Conservation (phyloP, 1,139 yeast species). For the Hanseniaspora sp. region DNA sequence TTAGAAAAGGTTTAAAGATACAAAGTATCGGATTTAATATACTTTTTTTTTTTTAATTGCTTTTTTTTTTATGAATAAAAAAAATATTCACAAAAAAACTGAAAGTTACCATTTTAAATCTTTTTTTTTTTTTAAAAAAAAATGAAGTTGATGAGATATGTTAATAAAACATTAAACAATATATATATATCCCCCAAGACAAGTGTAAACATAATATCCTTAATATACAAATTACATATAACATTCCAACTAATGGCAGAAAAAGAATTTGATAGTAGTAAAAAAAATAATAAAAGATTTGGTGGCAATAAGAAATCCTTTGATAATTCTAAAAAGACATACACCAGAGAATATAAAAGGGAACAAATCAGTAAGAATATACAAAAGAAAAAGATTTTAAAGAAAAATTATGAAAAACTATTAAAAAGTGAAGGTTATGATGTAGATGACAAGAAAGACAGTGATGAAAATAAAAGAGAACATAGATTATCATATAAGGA, state of each 20-base stretch:
- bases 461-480: constrained; percentile 16
- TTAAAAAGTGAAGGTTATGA: constrained; percentile 58
- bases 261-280: background rate
- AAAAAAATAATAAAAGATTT: background rate
- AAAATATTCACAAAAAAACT: too few relatives aligned
- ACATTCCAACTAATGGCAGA: background rate
- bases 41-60: too few relatives aligned
- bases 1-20: background rate
- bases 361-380: constrained; percentile 64
- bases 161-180: too few relatives aligned
- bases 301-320: constrained; percentile 19
- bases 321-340: constrained; percentile 22
- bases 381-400: constrained; percentile 69
- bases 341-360: constrained; percentile 29
- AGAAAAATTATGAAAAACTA: constrained; percentile 71
- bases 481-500: constrained; percentile 20
- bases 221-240: background rate
- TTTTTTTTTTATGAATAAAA: too few relatives aligned
- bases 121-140: background rate
- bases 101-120: too few relatives aligned
- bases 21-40: background rate
- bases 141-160: background rate
- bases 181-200: too few relatives aligned
- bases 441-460: constrained; percentile 33
- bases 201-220: too few relatives aligned